A percentile compares a stretch with the other conserved stretches of the same genome.
phyloP scores from a whole-genome alignment of 1,284 basidiomycete genomes.

The Ustilago crameri region DNA sequence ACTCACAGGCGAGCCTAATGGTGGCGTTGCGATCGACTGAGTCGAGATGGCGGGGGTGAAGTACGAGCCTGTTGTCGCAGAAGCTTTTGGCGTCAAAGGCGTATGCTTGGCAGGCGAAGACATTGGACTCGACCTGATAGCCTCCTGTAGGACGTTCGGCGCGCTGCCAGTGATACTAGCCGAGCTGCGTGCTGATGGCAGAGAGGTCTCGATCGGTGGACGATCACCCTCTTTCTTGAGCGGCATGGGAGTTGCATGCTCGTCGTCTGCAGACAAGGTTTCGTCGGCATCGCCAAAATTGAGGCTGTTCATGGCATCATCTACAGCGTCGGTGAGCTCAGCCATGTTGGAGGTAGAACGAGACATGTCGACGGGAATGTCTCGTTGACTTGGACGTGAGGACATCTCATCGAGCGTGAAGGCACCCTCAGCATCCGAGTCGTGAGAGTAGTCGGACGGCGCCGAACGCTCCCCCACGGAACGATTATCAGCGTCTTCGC shows the following conservation, averaged over 20 bases:
- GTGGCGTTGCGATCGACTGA: constrained; percentile 21
- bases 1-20: constrained; percentile 17
- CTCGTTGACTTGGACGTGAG: background rate
- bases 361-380: background rate
- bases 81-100: constrained; percentile 9
- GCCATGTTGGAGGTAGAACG: constrained; percentile 36
- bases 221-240: constrained; percentile 13
- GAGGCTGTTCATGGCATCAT: constrained; percentile 57
- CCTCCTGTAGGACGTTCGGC: constrained; percentile 3
- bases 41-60: constrained; percentile 8
- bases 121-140: constrained; percentile 13
- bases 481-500: constrained; percentile 12
- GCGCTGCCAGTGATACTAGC: constrained; percentile 23
- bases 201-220: constrained; percentile 11
- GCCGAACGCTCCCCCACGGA: constrained; percentile 35
- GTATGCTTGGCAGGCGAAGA: constrained; percentile 13
- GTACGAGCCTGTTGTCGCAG: background rate
- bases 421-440: constrained; percentile 29
- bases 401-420: constrained; percentile 17
- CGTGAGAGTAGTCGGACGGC: constrained; percentile 51
- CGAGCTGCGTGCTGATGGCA: constrained; percentile 28
- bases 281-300: constrained; percentile 50
- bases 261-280: constrained; percentile 30
- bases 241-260: constrained; percentile 32
- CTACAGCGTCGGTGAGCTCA: constrained; percentile 55